Evolutionary conservation across 2,329 filamentous ascomycete species (phyloP).

Genomic region (Colletotrichum tanaceti): DNA sequence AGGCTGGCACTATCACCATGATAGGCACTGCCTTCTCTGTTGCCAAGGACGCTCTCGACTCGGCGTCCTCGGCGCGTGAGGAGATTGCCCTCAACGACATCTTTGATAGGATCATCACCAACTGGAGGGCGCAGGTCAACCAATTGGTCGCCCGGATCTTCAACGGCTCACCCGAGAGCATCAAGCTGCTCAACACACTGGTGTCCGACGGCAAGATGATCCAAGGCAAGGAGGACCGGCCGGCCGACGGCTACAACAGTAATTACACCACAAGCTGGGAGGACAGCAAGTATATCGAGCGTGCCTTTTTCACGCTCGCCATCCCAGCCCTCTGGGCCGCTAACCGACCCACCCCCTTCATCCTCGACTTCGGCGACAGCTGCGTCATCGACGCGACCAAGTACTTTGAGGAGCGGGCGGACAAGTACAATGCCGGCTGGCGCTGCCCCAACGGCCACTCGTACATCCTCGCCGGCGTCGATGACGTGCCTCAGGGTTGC

Average conservation of each 20-base stretch:
- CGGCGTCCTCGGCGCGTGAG: too few relatives aligned
- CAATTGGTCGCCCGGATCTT: neutral
- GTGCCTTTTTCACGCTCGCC: conserved; percentile 23
- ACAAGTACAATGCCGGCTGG: conserved; percentile 1
- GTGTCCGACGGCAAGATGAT: conserved; percentile 19
- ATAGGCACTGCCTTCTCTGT: neutral
- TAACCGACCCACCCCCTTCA: conserved; percentile 23
- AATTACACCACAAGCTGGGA: conserved; percentile 6
- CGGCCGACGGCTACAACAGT: neutral
- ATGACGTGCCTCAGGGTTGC: neutral
- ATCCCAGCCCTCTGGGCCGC: conserved; percentile 28
- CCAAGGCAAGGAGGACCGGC: neutral
- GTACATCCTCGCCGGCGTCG: conserved; percentile 10
- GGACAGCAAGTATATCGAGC: neutral
- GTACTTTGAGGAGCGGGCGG: conserved; percentile 13
- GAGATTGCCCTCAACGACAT: conserved; percentile 2
- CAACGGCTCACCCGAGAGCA: neutral
- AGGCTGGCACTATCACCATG: neutral
- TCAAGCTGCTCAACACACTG: neutral
- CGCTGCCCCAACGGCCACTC: conserved; percentile 14
- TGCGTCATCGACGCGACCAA: conserved; percentile 27
- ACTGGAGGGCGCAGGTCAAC: conserved; percentile 9
- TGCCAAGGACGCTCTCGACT: neutral
- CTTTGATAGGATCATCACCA: conserved; percentile 3
- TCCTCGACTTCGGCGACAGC: conserved; percentile 23